Conservation (phyloP, 2,329 filamentous ascomycete genomes). For the Drechslera avenae region DNA sequence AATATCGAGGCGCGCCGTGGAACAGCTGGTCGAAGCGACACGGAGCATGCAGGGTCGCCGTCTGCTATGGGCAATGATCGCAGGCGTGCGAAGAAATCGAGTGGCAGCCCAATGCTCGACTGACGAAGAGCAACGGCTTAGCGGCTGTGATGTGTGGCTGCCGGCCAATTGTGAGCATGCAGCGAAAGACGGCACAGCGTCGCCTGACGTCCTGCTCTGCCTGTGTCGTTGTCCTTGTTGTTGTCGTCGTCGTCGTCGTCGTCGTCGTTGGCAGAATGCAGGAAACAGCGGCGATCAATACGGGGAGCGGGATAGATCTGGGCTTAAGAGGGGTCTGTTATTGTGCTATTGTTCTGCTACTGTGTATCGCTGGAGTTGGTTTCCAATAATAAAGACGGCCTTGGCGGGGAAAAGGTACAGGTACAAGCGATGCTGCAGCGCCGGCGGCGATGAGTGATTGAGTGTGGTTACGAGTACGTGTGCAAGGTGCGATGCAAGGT, state of each 20-base stretch:
- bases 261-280: slow-evolving; percentile 12
- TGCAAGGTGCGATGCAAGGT: background rate
- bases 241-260: no score
- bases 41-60: background rate
- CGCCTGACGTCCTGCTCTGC: slow-evolving; percentile 23
- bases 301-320: background rate
- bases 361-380: slow-evolving; percentile 21
- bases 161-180: slow-evolving; percentile 27
- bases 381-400: slow-evolving; percentile 29
- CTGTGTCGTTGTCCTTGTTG: no score
- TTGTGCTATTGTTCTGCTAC: slow-evolving; percentile 9
- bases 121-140: slow-evolving; percentile 27
- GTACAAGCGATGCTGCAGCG: slow-evolving; percentile 19
- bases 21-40: background rate
- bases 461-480: background rate
- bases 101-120: slow-evolving; percentile 24
- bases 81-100: slow-evolving; percentile 2
- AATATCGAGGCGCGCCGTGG: background rate
- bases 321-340: slow-evolving; percentile 1
- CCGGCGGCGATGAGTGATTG: slow-evolving; percentile 9
- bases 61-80: background rate
- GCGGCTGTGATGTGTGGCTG: slow-evolving; percentile 34
- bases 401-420: slow-evolving; percentile 25
- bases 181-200: slow-evolving; percentile 28
- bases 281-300: background rate